Conservation (phyloP, 495 filamentous ascomycete species). For the Trichoderma asperelloides region DNA sequence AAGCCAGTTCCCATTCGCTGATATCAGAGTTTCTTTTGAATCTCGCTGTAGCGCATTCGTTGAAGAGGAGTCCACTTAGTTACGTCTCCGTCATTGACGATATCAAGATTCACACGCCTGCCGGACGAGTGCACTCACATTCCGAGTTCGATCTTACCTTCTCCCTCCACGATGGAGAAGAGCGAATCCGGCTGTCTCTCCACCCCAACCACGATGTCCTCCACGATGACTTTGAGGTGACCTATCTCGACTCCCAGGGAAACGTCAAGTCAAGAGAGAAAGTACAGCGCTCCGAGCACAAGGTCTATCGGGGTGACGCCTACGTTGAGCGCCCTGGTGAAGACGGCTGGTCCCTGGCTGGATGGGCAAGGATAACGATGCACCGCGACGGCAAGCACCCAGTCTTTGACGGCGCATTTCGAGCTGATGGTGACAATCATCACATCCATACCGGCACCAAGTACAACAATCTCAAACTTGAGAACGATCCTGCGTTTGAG, state of each 20-base stretch:
- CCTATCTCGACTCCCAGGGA: slow-evolving; percentile 64
- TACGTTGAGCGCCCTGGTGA: slow-evolving; percentile 54
- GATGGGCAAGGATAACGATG: slow-evolving; percentile 78
- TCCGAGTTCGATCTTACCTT: slow-evolving; percentile 80
- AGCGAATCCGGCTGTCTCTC: slow-evolving; percentile 69
- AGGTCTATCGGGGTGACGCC: slow-evolving; percentile 73
- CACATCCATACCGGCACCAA: slow-evolving; percentile 72
- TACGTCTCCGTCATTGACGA: slow-evolving; percentile 67
- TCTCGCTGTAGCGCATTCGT: slow-evolving; percentile 53
- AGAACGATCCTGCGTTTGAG: slow-evolving; percentile 62
- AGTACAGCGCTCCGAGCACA: slow-evolving; percentile 62
- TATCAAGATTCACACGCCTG: slow-evolving; percentile 66
- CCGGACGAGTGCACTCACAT: slow-evolving; percentile 66
- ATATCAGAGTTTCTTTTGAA: background rate
- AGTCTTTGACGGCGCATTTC: slow-evolving; percentile 87
- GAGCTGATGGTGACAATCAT: slow-evolving; percentile 69
- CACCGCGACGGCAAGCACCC: slow-evolving; percentile 66
- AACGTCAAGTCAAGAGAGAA: slow-evolving; percentile 48
- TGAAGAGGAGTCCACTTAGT: slow-evolving; percentile 64
- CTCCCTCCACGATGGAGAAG: slow-evolving; percentile 53
- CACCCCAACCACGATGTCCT: slow-evolving; percentile 92
- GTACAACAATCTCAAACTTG: slow-evolving; percentile 65
- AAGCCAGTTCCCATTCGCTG: background rate
- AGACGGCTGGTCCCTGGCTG: slow-evolving; percentile 66
- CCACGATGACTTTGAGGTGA: slow-evolving; percentile 61